Conservation (phyloP, 495 filamentous ascomycete genomes). For the Oidiodendron maius region DNA sequence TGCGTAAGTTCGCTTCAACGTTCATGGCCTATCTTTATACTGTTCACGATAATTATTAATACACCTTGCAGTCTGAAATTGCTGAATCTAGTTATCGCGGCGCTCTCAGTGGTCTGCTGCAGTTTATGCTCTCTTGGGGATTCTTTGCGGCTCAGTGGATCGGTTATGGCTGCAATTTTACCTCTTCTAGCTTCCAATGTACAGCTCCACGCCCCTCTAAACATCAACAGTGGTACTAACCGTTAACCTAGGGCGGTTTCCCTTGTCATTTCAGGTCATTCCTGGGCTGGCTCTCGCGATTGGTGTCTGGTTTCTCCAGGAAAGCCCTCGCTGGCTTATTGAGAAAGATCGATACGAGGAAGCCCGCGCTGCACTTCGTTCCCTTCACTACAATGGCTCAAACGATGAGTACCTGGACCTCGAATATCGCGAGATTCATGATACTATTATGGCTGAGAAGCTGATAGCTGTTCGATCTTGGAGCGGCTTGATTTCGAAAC, state of each 20-base stretch:
- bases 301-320: constrained; percentile 46
- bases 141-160: constrained; percentile 17
- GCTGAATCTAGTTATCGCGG: constrained; percentile 11
- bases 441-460: constrained; percentile 35
- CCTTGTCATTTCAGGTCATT: constrained; percentile 46
- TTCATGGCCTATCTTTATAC: no score
- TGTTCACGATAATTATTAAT: background rate
- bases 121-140: constrained; percentile 17
- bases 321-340: constrained; percentile 53
- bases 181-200: constrained; percentile 15
- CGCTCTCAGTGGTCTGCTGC: constrained; percentile 11
- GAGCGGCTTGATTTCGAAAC: constrained; percentile 36
- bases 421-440: constrained; percentile 41
- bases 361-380: constrained; percentile 33
- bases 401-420: constrained; percentile 38
- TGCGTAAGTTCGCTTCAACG: constrained; percentile 11
- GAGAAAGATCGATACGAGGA: constrained; percentile 41
- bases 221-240: constrained; percentile 3
- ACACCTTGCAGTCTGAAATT: constrained; percentile 11
- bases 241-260: constrained; percentile 45
- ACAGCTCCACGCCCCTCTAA: background rate
- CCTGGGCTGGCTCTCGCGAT: constrained; percentile 42
- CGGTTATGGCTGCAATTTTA: constrained; percentile 13
- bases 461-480: constrained; percentile 31
- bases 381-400: constrained; percentile 37